Evolutionary conservation across 805 yeast species (phyloP).

Genomic region (Nakazawaea laoshanensis): DNA sequence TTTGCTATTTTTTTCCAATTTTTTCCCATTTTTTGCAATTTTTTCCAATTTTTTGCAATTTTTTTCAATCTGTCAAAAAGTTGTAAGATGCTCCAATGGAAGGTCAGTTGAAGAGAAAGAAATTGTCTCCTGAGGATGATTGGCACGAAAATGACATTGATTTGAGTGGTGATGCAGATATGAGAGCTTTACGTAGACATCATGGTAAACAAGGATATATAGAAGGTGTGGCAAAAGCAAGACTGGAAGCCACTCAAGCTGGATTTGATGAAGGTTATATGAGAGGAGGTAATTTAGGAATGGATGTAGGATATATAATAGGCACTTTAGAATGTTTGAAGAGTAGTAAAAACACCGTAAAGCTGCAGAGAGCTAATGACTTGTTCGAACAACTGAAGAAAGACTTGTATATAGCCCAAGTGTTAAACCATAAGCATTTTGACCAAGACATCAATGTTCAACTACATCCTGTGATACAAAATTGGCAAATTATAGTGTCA

Average conservation of each 20-base stretch:
- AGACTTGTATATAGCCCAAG: slow-evolving; percentile 52
- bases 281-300: slow-evolving; percentile 64
- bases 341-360: slow-evolving; percentile 1
- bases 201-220: slow-evolving; percentile 79
- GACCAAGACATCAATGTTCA: slow-evolving; percentile 39
- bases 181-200: slow-evolving; percentile 37
- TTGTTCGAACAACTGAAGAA: slow-evolving; percentile 27
- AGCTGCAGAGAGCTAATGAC: neutral
- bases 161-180: slow-evolving; percentile 15
- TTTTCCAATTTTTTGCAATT: too few relatives aligned
- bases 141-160: too few relatives aligned
- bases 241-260: slow-evolving; percentile 60
- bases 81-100: too few relatives aligned
- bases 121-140: too few relatives aligned
- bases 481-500: too few relatives aligned
- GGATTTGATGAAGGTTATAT: slow-evolving; percentile 84
- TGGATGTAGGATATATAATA: slow-evolving; percentile 53
- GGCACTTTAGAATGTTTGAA: slow-evolving; percentile 29
- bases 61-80: too few relatives aligned
- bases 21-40: too few relatives aligned
- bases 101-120: too few relatives aligned
- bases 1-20: too few relatives aligned
- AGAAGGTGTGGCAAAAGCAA: slow-evolving; percentile 66
- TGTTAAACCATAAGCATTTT: slow-evolving; percentile 49
- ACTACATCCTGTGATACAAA: too few relatives aligned